A percentile compares a stretch with the other conserved stretches of the same genome.
Conservation (phyloP, 257 asterid genomes). For the Henckelia pumila region DNA sequence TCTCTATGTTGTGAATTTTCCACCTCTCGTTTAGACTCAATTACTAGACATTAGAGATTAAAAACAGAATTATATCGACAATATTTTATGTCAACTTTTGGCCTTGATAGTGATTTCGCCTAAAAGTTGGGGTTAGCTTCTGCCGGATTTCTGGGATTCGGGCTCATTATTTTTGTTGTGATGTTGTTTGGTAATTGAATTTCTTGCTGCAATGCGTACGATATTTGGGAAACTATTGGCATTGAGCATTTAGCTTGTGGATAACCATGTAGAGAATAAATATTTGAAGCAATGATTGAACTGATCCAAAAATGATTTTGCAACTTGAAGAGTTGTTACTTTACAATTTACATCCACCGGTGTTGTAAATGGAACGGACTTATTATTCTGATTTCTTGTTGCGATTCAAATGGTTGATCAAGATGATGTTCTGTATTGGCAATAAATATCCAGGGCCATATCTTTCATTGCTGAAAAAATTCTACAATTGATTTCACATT, state of each 20-base stretch:
- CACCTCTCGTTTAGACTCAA: neutral
- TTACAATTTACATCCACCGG: neutral
- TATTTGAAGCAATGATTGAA: neutral
- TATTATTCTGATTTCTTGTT: neutral
- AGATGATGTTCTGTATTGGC: neutral
- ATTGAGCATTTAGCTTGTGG: neutral
- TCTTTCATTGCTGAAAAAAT: neutral
- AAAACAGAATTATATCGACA: neutral
- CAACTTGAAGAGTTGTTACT: neutral
- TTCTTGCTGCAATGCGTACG: neutral
- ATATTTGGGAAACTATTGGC: neutral
- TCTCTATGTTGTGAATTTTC: neutral
- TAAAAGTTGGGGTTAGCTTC: neutral
- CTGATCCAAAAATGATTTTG: neutral
- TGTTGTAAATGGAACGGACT: neutral
- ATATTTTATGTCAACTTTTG: neutral
- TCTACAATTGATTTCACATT: neutral
- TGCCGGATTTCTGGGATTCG: neutral
- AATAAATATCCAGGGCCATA: neutral
- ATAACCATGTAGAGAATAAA: neutral
- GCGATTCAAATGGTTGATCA: neutral
- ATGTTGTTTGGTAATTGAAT: neutral
- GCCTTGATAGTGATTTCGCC: neutral
- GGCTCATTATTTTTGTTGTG: neutral
- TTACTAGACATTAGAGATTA: neutral